Base-by-base conservation (phyloP, 2,329 filamentous ascomycete genomes). In the Ophiosphaerella narmari region DNA sequence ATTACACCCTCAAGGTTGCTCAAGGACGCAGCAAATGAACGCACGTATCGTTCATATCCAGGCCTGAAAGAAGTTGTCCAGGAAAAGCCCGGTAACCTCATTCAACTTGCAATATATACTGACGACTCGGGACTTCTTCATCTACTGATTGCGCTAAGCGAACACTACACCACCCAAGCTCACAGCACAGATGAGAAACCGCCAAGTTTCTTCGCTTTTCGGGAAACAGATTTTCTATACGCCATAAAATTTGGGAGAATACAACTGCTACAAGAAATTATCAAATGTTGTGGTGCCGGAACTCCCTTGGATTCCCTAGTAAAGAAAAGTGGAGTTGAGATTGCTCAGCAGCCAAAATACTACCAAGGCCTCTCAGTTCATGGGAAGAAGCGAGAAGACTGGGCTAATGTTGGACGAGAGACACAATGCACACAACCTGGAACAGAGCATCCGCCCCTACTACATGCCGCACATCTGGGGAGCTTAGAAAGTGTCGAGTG, bases 401-500 rank as follows among this genome's bases (percentile, higher is more conserved):
- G 90, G 90, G 88, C 60, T 35, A 55, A 59, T 24, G 50, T 50
- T 50, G 54, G 54, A 24, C 41, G 55, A 33, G 54, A 54, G n/a
- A 40, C 31, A 2, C 43, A 54, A 26, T 32, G 36, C 13, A 43
- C 51, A 33, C 21, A 46, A 16, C 18, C 38, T 12, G 47, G 45
- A 4, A 50, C 50, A 16, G 44, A 58, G 13, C 54, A 63, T 16
- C 82, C 86, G 2, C 88, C 86, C 3, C 73, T 89, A 7, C 77
- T 89, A 1, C 74, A 80, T 52, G 85, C 86, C 38, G 85, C 83
- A 11, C 61, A 74, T 7, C 60, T 62, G 2, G 84, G 85, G 3
- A 87, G 78, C 16, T 67, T 93, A n/a, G 82, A 87, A 34, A 80
- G 81, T 14, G 83, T 90, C 0, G 86, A 94, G 64, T 95, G 89